Evolutionary conservation across 805 yeast species (phyloP), one percentile per base, ranked within the genome.

Genomic region (Ogataea trehalophila): DNA sequence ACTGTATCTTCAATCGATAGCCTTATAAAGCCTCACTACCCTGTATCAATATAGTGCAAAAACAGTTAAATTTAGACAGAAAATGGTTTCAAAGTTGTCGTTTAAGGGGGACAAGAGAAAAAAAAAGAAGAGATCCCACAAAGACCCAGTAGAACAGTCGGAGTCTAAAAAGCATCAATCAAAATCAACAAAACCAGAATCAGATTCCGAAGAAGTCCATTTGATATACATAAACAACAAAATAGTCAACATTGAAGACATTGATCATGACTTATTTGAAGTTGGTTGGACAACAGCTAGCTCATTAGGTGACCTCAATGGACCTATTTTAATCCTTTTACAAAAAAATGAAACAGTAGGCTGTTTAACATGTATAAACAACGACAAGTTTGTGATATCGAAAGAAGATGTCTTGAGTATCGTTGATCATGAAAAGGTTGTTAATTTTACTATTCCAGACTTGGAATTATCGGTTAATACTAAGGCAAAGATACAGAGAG

Each of bases 81-180:
- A 15, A 23, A 66, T 67, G 71, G 70, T 63, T 2, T 52, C 65
- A 2, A 67, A 62, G 48, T 54, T 67, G 11, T 46, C 49, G 4
- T 67, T 67, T 44, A 67, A 67, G 48, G 67, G 68, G 2, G 65
- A 62, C 16, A 58, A 53, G 36, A 55, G 48, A 42, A 45, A 49
- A 31, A 44, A 44, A 17, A 63, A 58, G 45, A 50, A 51, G 41
- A 47, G 35, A 42, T 6, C 43, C 18, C n/a, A 22, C 15, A 41
- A 14, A 22, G 23, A 3, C 23, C 13, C 29, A 26, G 16, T 15
- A 18, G 20, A 16, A 39, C 42, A 9, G 13, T 15, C 31, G 26
- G n/a, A 18, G 26, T 3, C 9, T 33, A 22, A n/a, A 37, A 20
- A 23, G 18, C 15, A 14, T 13, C 14, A 20, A 20, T 13, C 39